A percentile compares a stretch with the other conserved stretches of the same genome.
Conservation (phyloP, 2,329 filamentous ascomycete genomes). For the Cordyceps pruinosa region DNA sequence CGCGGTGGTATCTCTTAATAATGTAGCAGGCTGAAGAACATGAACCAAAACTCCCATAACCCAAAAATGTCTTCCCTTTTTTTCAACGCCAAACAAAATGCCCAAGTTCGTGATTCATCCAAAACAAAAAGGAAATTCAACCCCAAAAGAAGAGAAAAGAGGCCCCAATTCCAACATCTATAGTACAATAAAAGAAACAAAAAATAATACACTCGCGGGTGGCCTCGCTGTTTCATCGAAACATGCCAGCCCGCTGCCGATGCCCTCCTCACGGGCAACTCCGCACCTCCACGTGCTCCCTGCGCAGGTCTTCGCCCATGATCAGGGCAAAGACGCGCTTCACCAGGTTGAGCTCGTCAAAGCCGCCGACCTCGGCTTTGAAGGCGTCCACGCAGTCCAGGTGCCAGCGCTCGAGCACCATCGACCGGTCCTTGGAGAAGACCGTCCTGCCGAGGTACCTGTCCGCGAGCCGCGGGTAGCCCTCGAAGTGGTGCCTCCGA, state of each 20-base stretch:
- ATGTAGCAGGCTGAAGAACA: background rate
- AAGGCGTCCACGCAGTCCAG: slow-evolving; percentile 52
- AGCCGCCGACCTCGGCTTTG: slow-evolving; percentile 38
- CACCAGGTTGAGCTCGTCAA: slow-evolving; percentile 42
- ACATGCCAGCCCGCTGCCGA: slow-evolving; percentile 18
- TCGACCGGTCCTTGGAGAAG: slow-evolving; percentile 36
- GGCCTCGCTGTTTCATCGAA: background rate
- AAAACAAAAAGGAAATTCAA: background rate
- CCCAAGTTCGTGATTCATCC: slow-evolving; percentile 1
- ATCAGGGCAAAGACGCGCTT: slow-evolving; percentile 48
- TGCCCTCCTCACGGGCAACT: no score
- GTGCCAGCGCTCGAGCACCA: slow-evolving; percentile 50
- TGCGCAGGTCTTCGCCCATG: slow-evolving; percentile 38
- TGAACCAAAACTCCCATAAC: background rate
- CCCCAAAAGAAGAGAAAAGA: background rate
- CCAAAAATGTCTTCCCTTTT: background rate
- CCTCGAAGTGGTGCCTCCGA: slow-evolving; percentile 30
- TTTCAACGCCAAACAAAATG: slow-evolving; percentile 4
- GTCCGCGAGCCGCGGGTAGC: slow-evolving; percentile 24
- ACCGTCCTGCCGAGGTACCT: slow-evolving; percentile 43
- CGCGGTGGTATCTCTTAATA: slow-evolving; percentile 7
- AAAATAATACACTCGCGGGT: no score
- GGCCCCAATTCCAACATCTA: background rate
- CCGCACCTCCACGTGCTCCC: slow-evolving; percentile 12
- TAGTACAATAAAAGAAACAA: background rate